phyloP scores from a whole-genome alignment of 768 basidiomycete species.

The Trametes meyenii region DNA sequence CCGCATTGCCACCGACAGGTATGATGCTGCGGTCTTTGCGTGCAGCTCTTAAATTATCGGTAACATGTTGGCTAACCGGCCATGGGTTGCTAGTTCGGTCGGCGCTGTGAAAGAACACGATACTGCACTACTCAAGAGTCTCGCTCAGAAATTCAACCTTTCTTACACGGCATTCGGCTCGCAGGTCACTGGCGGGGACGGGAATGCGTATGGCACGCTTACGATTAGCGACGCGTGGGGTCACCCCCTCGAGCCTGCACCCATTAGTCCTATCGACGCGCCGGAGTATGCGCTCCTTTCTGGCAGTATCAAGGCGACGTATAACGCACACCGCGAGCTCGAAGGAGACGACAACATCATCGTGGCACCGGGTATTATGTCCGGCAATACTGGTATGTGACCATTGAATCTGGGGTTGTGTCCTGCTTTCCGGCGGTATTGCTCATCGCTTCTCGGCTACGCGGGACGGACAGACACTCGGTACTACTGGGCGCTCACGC shows the following conservation, averaged over 20 bases:
- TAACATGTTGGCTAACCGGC: not conserved
- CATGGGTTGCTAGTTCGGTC: slow-evolving; percentile 32
- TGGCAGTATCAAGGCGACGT: slow-evolving; percentile 45
- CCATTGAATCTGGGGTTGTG: not conserved
- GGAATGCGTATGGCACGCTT: slow-evolving; percentile 39
- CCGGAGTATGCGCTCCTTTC: slow-evolving; percentile 44
- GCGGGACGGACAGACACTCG: slow-evolving; percentile 41
- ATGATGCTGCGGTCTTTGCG: not conserved
- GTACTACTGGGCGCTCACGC: slow-evolving; percentile 49
- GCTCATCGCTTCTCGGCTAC: not conserved
- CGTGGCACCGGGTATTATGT: slow-evolving; percentile 44
- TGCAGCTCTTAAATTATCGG: not conserved
- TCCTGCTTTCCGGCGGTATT: not conserved
- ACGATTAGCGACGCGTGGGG: slow-evolving; percentile 41
- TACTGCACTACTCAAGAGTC: slow-evolving; percentile 30
- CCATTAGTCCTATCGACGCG: slow-evolving; percentile 43
- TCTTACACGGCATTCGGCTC: slow-evolving; percentile 46
- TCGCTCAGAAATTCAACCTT: slow-evolving; percentile 43
- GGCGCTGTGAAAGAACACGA: slow-evolving; percentile 35
- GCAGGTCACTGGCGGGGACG: slow-evolving; percentile 27
- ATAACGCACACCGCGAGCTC: slow-evolving; percentile 36
- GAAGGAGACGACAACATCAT: slow-evolving; percentile 33
- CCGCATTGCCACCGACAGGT: slow-evolving; percentile 35
- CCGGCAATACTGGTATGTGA: slow-evolving; percentile 40
- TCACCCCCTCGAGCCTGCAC: slow-evolving; percentile 43